Evolutionary conservation across 2,329 filamentous ascomycete species (phyloP), one percentile per base, ranked within the genome.

Genomic region (Incumbomyces delicatus): DNA sequence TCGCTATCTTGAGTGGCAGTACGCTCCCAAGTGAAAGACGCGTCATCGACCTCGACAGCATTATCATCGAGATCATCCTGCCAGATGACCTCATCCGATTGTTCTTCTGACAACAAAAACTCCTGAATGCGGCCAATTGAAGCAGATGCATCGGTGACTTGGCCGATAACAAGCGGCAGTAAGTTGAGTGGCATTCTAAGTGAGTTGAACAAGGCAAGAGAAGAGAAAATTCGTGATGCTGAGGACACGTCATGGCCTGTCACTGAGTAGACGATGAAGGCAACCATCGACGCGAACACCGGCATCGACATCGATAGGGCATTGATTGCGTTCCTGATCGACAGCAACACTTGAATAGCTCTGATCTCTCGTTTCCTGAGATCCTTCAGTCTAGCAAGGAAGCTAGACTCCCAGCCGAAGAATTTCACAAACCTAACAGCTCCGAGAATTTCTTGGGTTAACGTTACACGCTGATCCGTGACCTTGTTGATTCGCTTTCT

Each of bases 401-500:
- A 95, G 30, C 86, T 84, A 48, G 77, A 83, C 62, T 96, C 90
- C 90, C 90, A 96, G 6, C 88, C 89, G 61, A 95, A 96, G 64
- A 80, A 95, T 64, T 96, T 96, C 66, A 96, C 90, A 60, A 96
- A 95, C 20, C 89, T 79, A 18, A 95, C 89, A 0, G 87, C 86
- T 56, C 88, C 83, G 12, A 96, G 61, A 43, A 96, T 94, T 61
- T 96, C 90, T 61, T 95, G 89, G 0, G 88, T 95, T 30, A 96
- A 70, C 44, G 85, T 85, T 6, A 96, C 89, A 52, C 90, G 80
- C 66, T 94, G 85, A 61, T 96, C 90, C 1, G 90, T 96, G 50
- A 95, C 78, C 59, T 88, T 89, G 73, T 95, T 96, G 71, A 96
- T 95, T 27, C 66, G 72, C 57, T 78, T 79, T 58, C 92, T 79